Evolutionary conservation across 768 basidiomycete species (phyloP).

Genomic region (Lactifluus piperatus): DNA sequence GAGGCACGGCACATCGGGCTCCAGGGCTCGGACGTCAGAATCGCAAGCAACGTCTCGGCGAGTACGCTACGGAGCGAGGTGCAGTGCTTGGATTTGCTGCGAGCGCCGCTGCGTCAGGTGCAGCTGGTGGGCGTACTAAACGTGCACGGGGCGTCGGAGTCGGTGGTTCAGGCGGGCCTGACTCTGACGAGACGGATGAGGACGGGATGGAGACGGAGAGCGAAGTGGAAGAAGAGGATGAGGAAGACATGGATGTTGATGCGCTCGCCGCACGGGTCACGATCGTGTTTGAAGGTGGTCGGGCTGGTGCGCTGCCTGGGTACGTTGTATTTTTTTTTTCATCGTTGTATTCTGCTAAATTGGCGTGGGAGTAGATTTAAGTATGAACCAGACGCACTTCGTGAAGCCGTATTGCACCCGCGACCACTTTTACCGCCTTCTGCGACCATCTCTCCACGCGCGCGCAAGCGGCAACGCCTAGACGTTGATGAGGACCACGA

Average conservation of each 20-base stretch:
- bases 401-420: constrained; percentile 23
- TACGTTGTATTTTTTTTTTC: background rate
- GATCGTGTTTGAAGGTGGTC: constrained; percentile 16
- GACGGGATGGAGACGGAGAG: constrained; percentile 2
- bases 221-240: constrained; percentile 12
- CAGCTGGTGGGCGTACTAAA: constrained; percentile 10
- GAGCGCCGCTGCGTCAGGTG: constrained; percentile 6
- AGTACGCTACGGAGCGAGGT: constrained; percentile 54
- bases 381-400: constrained; percentile 25
- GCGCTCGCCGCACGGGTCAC: constrained; percentile 14
- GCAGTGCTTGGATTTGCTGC: constrained; percentile 32
- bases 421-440: background rate
- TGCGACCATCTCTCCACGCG: background rate
- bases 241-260: constrained; percentile 16
- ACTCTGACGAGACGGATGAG: constrained; percentile 8
- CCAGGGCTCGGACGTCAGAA: constrained; percentile 43
- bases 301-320: constrained; percentile 10
- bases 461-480: constrained; percentile 19
- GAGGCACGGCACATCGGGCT: constrained; percentile 44
- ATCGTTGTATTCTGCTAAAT: background rate
- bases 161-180: no score
- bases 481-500: constrained; percentile 1
- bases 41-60: constrained; percentile 55
- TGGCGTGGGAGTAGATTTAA: constrained; percentile 23
- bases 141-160: constrained; percentile 9